A percentile compares a stretch with the other conserved stretches of the same genome.
phyloP scores from a whole-genome alignment of 208 protist genomes.

The Trypanosoma rangeli region DNA sequence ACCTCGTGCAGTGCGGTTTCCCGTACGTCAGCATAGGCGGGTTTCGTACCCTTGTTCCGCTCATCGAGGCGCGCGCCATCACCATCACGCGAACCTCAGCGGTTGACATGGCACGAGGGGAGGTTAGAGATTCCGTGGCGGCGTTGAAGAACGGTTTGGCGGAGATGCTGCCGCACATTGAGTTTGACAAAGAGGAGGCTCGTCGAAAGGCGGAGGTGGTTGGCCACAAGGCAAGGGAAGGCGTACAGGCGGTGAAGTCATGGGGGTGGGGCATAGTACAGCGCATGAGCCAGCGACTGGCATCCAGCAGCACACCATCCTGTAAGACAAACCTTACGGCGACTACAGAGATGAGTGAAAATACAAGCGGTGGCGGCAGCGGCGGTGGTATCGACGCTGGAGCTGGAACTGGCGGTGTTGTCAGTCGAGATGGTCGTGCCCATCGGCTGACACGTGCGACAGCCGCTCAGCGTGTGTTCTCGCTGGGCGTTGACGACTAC shows the following conservation, averaged over 20 bases:
- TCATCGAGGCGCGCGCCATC: constrained; percentile 54
- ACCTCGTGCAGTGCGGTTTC: constrained; percentile 69
- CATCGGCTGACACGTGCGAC: background rate
- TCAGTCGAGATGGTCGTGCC: background rate
- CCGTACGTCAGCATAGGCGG: constrained; percentile 84
- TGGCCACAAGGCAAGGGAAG: constrained; percentile 45
- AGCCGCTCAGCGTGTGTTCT: constrained; percentile 28
- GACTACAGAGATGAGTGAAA: background rate
- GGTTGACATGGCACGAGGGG: background rate
- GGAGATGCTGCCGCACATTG: constrained; percentile 16
- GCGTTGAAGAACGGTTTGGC: constrained; percentile 34
- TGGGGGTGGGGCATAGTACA: constrained; percentile 73
- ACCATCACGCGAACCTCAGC: constrained; percentile 24
- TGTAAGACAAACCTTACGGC: background rate
- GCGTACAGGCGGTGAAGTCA: constrained; percentile 42
- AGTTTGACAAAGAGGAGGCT: constrained; percentile 23
- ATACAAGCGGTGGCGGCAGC: background rate
- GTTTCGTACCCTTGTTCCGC: constrained; percentile 70
- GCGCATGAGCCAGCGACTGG: constrained; percentile 47
- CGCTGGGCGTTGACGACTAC: constrained; percentile 40
- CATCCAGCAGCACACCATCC: background rate
- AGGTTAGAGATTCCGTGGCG: background rate
- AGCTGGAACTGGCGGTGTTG: background rate
- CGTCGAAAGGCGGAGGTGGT: constrained; percentile 52
- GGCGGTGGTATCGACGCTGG: background rate